Conservation (phyloP, 495 filamentous ascomycete genomes). For the Tuber indicum region DNA sequence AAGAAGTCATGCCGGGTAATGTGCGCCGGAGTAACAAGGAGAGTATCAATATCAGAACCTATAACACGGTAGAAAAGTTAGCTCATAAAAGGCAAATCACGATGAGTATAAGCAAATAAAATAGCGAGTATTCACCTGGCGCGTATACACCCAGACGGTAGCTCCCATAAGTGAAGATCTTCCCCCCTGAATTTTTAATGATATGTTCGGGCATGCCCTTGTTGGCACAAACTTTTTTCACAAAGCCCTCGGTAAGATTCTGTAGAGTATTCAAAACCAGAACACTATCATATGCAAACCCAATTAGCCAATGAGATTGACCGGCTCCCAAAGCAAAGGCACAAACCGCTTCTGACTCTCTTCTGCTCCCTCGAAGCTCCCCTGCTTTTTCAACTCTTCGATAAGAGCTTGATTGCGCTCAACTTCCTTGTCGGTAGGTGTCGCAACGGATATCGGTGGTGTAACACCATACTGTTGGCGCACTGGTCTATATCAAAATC, state of each 20-base stretch:
- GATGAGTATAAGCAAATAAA: slow-evolving; percentile 3
- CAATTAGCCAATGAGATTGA: slow-evolving; percentile 16
- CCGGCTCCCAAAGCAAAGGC: slow-evolving; percentile 42
- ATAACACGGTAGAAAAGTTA: slow-evolving; percentile 20
- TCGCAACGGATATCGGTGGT: slow-evolving; percentile 66
- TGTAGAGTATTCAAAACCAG: slow-evolving; percentile 64
- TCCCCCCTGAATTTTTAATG: slow-evolving; percentile 73
- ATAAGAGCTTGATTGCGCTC: slow-evolving; percentile 69
- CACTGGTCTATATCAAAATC: background rate
- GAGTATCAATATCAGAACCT: slow-evolving; percentile 96
- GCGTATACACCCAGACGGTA: slow-evolving; percentile 90
- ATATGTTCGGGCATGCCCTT: slow-evolving; percentile 65
- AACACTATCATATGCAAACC: slow-evolving; percentile 19
- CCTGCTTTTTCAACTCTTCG: slow-evolving; percentile 72
- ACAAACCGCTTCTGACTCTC: slow-evolving; percentile 73
- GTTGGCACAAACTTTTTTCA: slow-evolving; percentile 62
- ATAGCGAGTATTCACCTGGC: slow-evolving; percentile 52
- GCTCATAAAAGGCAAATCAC: background rate
- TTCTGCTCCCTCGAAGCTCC: slow-evolving; percentile 75
- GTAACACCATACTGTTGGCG: slow-evolving; percentile 69
- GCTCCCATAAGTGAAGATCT: slow-evolving; percentile 91
- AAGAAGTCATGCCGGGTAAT: slow-evolving; percentile 87
- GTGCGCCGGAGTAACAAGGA: slow-evolving; percentile 83
- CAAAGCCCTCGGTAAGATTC: slow-evolving; percentile 72
- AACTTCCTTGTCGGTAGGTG: slow-evolving; percentile 69